Evolutionary conservation across 257 asterid genomes (phyloP).

Genomic region (Echites panduratus): DNA sequence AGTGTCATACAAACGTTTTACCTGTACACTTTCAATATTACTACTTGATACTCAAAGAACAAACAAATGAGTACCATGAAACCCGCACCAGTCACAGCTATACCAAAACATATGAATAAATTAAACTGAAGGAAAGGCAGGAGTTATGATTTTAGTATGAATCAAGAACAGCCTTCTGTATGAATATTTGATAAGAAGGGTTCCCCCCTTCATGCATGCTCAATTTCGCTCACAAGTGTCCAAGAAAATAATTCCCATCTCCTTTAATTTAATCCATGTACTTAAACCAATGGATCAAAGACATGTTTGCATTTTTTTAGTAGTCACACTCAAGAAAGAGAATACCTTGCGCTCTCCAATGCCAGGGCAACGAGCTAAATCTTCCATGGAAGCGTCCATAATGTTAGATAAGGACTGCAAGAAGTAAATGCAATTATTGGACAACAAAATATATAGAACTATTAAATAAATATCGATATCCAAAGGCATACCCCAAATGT

Average conservation of each 20-base stretch:
- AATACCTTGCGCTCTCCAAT: constrained; percentile 95
- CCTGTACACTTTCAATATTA: constrained; percentile 38
- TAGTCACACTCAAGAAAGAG: not conserved
- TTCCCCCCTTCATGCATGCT: not conserved
- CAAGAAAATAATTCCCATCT: not conserved
- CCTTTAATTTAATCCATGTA: not conserved
- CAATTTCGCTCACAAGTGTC: not conserved
- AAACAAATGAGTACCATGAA: not conserved
- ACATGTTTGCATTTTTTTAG: not conserved
- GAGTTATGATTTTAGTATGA: not conserved
- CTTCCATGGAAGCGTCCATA: constrained; percentile 99
- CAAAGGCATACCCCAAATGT: constrained; percentile 77
- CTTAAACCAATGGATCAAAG: not conserved
- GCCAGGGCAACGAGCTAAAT: constrained; percentile 97
- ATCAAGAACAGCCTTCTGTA: not conserved
- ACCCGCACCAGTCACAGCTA: not conserved
- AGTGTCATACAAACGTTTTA: constrained; percentile 72
- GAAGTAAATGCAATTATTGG: not conserved
- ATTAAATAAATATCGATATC: not conserved
- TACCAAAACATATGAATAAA: not conserved
- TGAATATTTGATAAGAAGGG: not conserved
- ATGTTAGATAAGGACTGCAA: constrained; percentile 74
- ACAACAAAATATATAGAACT: not conserved
- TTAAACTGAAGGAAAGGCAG: not conserved
- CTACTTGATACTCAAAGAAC: not conserved